A percentile compares a stretch with the other conserved stretches of the same genome.
These are phyloP conservation scores for Hordeum vulgare DNA, from an alignment of 176 grass and related monocot species.

Conservation along the genomic window DNA sequence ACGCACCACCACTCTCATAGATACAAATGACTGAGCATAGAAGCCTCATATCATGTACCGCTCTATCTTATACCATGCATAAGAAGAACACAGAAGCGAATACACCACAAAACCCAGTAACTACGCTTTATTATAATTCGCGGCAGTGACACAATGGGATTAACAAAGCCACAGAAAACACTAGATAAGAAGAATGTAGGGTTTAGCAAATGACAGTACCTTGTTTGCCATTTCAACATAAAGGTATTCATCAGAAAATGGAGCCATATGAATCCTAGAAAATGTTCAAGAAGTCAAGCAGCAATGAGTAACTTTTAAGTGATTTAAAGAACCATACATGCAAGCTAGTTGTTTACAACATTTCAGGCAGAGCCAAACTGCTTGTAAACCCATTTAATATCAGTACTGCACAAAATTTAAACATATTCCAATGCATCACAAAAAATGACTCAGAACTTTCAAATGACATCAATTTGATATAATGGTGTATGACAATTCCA, in stretches of 20 bases:
- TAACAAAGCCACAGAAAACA: constrained; percentile 11
- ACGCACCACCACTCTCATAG: not conserved
- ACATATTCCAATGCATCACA: not conserved
- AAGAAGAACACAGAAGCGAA: not conserved
- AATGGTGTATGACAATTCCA: not conserved
- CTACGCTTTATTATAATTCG: not conserved
- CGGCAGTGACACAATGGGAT: not conserved
- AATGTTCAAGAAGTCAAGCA: constrained; percentile 20
- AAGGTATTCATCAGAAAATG: constrained; percentile 99
- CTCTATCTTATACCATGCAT: not conserved
- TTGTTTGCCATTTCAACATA: constrained; percentile 99
- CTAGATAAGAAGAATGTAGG: not conserved
- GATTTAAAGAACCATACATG: not conserved
- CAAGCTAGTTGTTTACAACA: constrained; percentile 6
- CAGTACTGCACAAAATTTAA: not conserved
- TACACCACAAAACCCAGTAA: not conserved
- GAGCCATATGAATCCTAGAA: constrained; percentile 97
- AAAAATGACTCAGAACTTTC: constrained; percentile 7
- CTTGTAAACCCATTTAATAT: not conserved
- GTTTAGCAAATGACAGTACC: constrained; percentile 28
- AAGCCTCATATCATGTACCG: not conserved
- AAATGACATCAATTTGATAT: not conserved
- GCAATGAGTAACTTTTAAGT: constrained; percentile 11
- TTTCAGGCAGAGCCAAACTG: not conserved
- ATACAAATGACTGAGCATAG: not conserved